Evolutionary conservation across 768 basidiomycete genomes (phyloP).

Genomic region (Filobasidium floriforme): DNA sequence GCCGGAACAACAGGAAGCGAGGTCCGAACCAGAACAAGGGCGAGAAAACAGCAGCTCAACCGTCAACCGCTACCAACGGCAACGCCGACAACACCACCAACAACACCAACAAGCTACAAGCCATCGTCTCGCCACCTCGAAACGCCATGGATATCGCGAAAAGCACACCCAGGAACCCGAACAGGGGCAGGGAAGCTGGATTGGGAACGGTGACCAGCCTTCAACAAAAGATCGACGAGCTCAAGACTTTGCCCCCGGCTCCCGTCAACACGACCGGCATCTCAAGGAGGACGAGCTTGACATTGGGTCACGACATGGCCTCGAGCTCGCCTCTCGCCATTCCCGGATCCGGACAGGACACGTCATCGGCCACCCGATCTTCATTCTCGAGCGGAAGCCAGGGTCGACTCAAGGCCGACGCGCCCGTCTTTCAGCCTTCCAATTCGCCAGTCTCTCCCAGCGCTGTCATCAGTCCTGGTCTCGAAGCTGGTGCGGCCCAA

Average conservation of each 20-base stretch:
- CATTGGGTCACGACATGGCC: slow-evolving; percentile 31
- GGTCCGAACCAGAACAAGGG: slow-evolving; percentile 1
- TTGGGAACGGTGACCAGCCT: slow-evolving; percentile 46
- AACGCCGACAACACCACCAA: slow-evolving; percentile 3
- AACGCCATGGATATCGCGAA: slow-evolving; percentile 20
- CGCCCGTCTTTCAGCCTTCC: slow-evolving; percentile 15
- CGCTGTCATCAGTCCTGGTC: slow-evolving; percentile 25
- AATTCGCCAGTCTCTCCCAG: slow-evolving; percentile 15
- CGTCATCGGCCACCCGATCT: slow-evolving; percentile 3
- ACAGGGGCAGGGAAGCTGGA: slow-evolving; percentile 7
- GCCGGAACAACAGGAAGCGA: not conserved
- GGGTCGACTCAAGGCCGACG: slow-evolving; percentile 15
- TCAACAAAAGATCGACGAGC: slow-evolving; percentile 86
- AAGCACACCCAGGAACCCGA: slow-evolving; percentile 8
- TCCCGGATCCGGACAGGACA: slow-evolving; percentile 12
- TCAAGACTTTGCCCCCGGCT: slow-evolving; percentile 52
- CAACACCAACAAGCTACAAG: slow-evolving; percentile 16
- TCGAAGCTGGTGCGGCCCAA: not conserved
- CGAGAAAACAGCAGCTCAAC: slow-evolving; percentile 1
- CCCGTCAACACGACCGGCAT: not conserved
- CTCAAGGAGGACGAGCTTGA: slow-evolving; percentile 13
- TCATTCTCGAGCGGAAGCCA: not conserved
- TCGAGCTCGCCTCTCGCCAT: slow-evolving; percentile 24
- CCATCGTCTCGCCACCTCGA: slow-evolving; percentile 20
- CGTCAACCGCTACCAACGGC: slow-evolving; percentile 7